Conservation (phyloP, 148 eudicot species). For the Spergularia bocconei region DNA sequence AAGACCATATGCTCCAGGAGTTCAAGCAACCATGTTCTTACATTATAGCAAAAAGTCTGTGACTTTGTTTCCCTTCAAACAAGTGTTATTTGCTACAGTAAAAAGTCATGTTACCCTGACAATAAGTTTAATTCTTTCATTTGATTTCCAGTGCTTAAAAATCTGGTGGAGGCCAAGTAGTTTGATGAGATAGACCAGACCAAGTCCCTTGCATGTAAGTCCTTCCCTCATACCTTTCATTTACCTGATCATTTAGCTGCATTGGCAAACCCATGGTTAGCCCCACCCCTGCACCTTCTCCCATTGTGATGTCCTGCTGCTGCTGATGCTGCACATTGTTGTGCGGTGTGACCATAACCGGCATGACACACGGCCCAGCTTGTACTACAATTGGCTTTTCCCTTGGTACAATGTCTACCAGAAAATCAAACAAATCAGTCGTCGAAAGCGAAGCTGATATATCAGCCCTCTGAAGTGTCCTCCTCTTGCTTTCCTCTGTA, state of each 20-base stretch:
- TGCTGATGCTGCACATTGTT: not conserved
- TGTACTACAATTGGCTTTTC: conserved; percentile 10
- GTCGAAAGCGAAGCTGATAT: conserved; percentile 37
- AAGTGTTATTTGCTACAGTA: no score
- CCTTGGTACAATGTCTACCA: conserved; percentile 49
- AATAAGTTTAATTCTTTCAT: not conserved
- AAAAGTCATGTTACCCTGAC: not conserved
- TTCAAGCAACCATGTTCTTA: no score
- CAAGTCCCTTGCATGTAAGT: not conserved
- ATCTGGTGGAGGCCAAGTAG: conserved; percentile 17
- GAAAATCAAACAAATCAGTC: conserved; percentile 44
- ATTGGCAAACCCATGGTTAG: conserved; percentile 4
- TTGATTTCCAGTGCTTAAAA: not conserved
- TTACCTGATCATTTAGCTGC: not conserved
- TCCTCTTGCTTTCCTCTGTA: conserved; percentile 41
- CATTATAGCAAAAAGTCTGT: no score
- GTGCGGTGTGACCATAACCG: not conserved
- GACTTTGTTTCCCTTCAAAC: no score
- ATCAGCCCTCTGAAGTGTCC: conserved; percentile 47
- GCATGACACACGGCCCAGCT: not conserved
- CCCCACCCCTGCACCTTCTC: conserved; percentile 11
- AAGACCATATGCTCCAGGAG: no score
- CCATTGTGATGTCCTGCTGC: not conserved
- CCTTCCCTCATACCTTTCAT: not conserved
- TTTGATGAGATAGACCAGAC: conserved; percentile 5